These are phyloP conservation scores for Cyanidiococcus yangmingshanensis DNA, from an alignment of 23 red algal genomes.

Conservation along the genomic window DNA sequence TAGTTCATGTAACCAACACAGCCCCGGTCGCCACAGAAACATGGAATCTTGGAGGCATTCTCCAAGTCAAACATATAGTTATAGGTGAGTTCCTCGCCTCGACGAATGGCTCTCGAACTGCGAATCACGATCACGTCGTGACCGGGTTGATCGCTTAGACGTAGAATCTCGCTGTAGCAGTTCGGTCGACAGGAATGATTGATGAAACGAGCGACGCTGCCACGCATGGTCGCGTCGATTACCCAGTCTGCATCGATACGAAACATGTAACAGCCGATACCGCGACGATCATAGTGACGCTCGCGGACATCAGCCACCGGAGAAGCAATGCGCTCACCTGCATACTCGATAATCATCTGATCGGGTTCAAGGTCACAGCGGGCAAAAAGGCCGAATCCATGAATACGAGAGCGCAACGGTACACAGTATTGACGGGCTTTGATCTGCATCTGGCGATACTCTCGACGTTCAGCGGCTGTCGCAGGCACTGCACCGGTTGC, in stretches of 20 bases:
- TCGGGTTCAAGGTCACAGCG: slow-evolving; percentile 44
- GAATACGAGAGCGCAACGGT: slow-evolving; percentile 49
- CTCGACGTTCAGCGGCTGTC: not conserved
- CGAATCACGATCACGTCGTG: slow-evolving; percentile 64
- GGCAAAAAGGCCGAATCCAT: slow-evolving; percentile 75
- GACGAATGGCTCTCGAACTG: slow-evolving; percentile 38
- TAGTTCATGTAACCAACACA: slow-evolving; percentile 12
- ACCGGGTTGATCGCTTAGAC: slow-evolving; percentile 24
- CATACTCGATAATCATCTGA: slow-evolving; percentile 89
- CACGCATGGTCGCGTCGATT: slow-evolving; percentile 73
- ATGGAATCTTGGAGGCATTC: not conserved
- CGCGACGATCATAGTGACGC: slow-evolving; percentile 37
- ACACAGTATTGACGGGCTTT: not conserved
- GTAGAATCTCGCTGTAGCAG: slow-evolving; percentile 51
- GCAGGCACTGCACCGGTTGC: not conserved
- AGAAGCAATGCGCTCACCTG: slow-evolving; percentile 68
- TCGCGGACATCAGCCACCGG: slow-evolving; percentile 66
- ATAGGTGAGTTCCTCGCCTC: slow-evolving; percentile 84
- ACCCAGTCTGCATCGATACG: slow-evolving; percentile 53
- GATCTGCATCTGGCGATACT: slow-evolving; percentile 17
- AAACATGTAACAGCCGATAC: slow-evolving; percentile 97
- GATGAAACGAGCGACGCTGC: slow-evolving; percentile 83
- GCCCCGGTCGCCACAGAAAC: not conserved
- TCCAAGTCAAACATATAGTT: slow-evolving; percentile 82
- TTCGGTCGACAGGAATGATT: slow-evolving; percentile 93